Base-by-base conservation (phyloP, 257 asterid genomes). In the Osmanthus fragrans region DNA sequence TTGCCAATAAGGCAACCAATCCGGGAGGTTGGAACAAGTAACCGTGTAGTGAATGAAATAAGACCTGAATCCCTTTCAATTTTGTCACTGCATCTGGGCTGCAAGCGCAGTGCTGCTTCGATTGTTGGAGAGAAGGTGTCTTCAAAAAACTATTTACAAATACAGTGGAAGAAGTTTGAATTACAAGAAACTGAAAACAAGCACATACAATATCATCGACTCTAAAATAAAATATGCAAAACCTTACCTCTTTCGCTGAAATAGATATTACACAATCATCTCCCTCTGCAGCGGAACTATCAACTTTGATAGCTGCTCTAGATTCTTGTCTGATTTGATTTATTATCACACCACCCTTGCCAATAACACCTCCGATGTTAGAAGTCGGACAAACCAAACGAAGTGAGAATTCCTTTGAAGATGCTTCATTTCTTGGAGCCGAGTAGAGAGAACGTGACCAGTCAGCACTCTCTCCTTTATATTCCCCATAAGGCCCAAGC, bases 291-390 rank as follows among this genome's bases (percentile, higher is more conserved):
- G 85, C 76, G 68, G 94, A 85, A 78, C 97, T 95, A 81, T 91
- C 98, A 67, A 95, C 99, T 85, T 95, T 95, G 73, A 95, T 85
- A 34, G 79, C 74, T 36, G 99, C 97, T 75, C 93, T 88, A 42
- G 99, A 95, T 72, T 93, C 98, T 81, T 95, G 98, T 85, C 99
- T 89, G 71, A 93, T 93, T 86, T 95, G 98, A 86, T 91, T 95
- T 40, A 93, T 95, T 71, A 91, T 83, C 21, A 74, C 74, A 70
- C 99, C 99, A 77, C 96, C 97, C 86, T 95, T 95, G 76, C 99
- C 99, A 72, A 92, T 95, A 75, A 95, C 97, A 75, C 97, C 96
- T 49, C 98, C 99, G 74, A 95, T 87, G 85, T 91, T 91, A 56
- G 91, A 91, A 79, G 90, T 89, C 29, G 94, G 93, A 73, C 98